phyloP scores from a whole-genome alignment of 2,329 filamentous ascomycete species.

The Hymenoscyphus occultus region DNA sequence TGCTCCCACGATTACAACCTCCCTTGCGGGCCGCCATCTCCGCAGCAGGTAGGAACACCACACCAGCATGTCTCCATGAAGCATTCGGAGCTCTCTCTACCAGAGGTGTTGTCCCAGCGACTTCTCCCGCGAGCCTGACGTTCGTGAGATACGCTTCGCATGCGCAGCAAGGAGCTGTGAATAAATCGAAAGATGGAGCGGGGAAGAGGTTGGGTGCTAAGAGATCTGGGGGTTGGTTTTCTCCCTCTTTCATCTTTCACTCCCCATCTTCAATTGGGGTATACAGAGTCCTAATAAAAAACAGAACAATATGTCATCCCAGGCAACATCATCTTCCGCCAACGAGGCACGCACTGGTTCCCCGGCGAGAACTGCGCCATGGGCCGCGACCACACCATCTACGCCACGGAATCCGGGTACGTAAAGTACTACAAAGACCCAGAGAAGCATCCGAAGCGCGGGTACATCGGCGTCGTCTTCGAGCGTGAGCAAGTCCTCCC shows the following conservation, averaged over 20 bases:
- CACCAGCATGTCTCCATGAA: slow-evolving; percentile 30
- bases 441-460: slow-evolving; percentile 73
- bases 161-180: slow-evolving; percentile 67
- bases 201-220: slow-evolving; percentile 93
- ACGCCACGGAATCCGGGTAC: slow-evolving; percentile 78
- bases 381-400: slow-evolving; percentile 95
- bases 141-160: slow-evolving; percentile 36
- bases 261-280: too few species aligned
- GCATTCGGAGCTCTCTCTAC: slow-evolving; percentile 30
- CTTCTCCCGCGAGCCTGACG: slow-evolving; percentile 12
- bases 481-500: slow-evolving; percentile 78
- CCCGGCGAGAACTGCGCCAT: slow-evolving; percentile 94
- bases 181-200: slow-evolving; percentile 65
- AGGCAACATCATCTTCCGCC: slow-evolving; percentile 97
- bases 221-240: slow-evolving; percentile 69
- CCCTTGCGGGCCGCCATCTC: slow-evolving; percentile 42
- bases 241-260: too few species aligned
- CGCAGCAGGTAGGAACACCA: slow-evolving; percentile 28
- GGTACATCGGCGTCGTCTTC: slow-evolving; percentile 93
- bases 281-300: slow-evolving; percentile 3
- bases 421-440: slow-evolving; percentile 97
- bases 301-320: slow-evolving; percentile 88
- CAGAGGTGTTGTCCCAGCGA: slow-evolving; percentile 4
- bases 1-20: slow-evolving; percentile 45
- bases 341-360: slow-evolving; percentile 91